Conservation (phyloP, 2,329 filamentous ascomycete species). For the Fusarium papillatum region DNA sequence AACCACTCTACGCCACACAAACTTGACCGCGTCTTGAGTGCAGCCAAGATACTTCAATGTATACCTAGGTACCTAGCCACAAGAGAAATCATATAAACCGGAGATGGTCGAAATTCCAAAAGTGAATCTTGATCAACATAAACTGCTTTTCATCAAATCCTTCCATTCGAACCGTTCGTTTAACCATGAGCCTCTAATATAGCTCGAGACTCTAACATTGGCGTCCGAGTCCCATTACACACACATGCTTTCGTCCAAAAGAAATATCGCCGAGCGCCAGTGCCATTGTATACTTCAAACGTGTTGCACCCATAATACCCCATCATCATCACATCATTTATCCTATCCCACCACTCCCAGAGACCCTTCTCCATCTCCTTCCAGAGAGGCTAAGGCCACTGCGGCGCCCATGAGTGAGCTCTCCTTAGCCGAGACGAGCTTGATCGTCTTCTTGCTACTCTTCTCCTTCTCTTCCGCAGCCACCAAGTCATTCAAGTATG, state of each 20-base stretch:
- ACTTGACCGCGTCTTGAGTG: background rate
- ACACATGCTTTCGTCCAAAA: background rate
- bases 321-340: background rate
- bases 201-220: background rate
- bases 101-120: background rate
- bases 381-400: slow-evolving; percentile 71
- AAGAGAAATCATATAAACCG: background rate
- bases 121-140: background rate
- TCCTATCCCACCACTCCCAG: slow-evolving; percentile 28
- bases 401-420: slow-evolving; percentile 83
- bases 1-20: slow-evolving; percentile 35
- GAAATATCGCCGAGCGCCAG: slow-evolving; percentile 22
- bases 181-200: background rate
- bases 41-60: background rate
- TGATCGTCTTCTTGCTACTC: slow-evolving; percentile 61
- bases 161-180: background rate
- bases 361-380: slow-evolving; percentile 35
- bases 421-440: slow-evolving; percentile 78
- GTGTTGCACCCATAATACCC: slow-evolving; percentile 5
- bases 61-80: background rate
- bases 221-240: background rate
- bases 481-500: slow-evolving; percentile 72
- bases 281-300: slow-evolving; percentile 22
- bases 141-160: background rate
- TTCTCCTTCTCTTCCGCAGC: slow-evolving; percentile 39